Percentiles rank a stretch among this genome's conserved stretches.
Evolutionary conservation across 2,329 filamentous ascomycete species (phyloP).

Genomic region (Pezicula neosporulosa): DNA sequence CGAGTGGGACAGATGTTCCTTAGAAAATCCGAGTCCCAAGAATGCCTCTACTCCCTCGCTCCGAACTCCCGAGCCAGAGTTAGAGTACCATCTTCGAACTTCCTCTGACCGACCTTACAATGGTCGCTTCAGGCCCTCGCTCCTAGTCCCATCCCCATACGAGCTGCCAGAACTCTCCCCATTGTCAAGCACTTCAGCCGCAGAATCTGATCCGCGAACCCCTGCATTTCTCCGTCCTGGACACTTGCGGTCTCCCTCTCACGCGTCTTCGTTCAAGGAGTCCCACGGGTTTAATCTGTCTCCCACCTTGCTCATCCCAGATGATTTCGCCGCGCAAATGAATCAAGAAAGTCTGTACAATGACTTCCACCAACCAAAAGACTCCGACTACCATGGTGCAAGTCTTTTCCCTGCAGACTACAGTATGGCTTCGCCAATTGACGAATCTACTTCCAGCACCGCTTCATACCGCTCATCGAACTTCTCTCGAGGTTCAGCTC

Average conservation of each 20-base stretch:
- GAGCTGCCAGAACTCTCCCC: constrained; percentile 28
- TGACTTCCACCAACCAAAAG: constrained; percentile 13
- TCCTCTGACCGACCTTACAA: constrained; percentile 16
- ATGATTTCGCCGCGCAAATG: constrained; percentile 55
- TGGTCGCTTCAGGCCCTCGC: constrained; percentile 26
- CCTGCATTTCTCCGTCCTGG: constrained; percentile 19
- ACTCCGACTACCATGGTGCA: constrained; percentile 13
- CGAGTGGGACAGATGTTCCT: constrained; percentile 57
- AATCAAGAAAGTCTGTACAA: constrained; percentile 26
- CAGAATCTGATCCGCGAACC: constrained; percentile 21
- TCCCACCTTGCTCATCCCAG: constrained; percentile 58
- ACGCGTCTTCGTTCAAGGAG: constrained; percentile 53
- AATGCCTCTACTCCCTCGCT: constrained; percentile 18
- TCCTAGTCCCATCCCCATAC: constrained; percentile 21
- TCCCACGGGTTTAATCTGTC: constrained; percentile 57
- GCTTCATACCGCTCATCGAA: constrained; percentile 27
- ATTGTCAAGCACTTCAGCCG: constrained; percentile 20
- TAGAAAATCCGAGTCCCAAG: constrained; percentile 35
- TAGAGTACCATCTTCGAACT: constrained; percentile 21
- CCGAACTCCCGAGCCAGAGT: constrained; percentile 6
- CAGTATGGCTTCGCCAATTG: constrained; percentile 21
- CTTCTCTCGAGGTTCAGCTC: constrained; percentile 24
- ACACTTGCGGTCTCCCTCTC: constrained; percentile 29
- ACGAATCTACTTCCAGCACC: constrained; percentile 24
- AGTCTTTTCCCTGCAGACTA: constrained; percentile 20